phyloP scores from a whole-genome alignment of 305 asterid genomes.

The Fraxinus nigra region DNA sequence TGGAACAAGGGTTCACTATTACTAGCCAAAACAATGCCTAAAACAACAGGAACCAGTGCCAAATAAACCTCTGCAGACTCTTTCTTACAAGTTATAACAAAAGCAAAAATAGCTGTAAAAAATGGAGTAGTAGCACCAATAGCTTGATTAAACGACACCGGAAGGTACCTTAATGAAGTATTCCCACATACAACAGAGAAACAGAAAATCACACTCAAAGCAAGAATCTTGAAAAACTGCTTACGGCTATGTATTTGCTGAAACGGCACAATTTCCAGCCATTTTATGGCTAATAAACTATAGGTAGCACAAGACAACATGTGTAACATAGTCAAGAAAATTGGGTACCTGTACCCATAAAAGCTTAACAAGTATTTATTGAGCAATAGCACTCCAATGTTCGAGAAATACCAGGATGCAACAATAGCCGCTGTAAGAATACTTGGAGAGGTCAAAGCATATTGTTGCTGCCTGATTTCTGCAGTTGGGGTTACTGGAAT shows the following conservation, averaged over 20 bases:
- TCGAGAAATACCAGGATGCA: conserved; percentile 80
- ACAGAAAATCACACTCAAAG: conserved; percentile 62
- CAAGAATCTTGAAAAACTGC: conserved; percentile 78
- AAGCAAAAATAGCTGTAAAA: conserved; percentile 88
- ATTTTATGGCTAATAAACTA: conserved; percentile 60
- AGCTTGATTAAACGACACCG: conserved; percentile 86
- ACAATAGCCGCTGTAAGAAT: conserved; percentile 60
- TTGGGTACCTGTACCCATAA: conserved; percentile 75
- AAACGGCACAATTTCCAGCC: conserved; percentile 81
- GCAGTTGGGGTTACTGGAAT: conserved; percentile 94
- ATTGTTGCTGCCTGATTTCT: conserved; percentile 59
- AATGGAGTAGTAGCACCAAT: conserved; percentile 95
- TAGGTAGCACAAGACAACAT: conserved; percentile 76
- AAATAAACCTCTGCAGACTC: conserved; percentile 81
- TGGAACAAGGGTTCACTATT: conserved; percentile 87
- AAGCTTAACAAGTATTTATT: conserved; percentile 85
- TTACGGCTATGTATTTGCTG: conserved; percentile 75
- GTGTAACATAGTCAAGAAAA: conserved; percentile 86
- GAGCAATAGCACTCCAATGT: conserved; percentile 77
- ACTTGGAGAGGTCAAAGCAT: conserved; percentile 43
- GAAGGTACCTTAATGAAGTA: conserved; percentile 78
- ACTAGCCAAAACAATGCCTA: conserved; percentile 85
- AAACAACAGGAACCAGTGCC: conserved; percentile 81
- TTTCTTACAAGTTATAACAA: conserved; percentile 65
- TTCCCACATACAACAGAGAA: conserved; percentile 94